Evolutionary conservation across 148 eudicot species (phyloP).

Genomic region (Chenopodium berlandieri): DNA sequence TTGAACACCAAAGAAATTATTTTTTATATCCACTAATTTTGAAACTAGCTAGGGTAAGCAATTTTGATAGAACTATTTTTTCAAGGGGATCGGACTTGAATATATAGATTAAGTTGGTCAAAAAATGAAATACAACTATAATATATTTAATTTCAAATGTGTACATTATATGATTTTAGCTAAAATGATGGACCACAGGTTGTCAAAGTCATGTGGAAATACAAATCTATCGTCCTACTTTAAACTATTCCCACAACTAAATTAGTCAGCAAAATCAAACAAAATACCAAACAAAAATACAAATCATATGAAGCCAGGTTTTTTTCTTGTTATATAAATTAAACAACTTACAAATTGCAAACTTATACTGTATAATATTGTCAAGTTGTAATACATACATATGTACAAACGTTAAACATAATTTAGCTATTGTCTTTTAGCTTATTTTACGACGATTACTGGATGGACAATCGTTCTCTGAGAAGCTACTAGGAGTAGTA

Average conservation of each 20-base stretch:
- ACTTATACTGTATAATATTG: neutral
- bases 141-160: neutral
- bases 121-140: neutral
- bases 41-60: too few relatives aligned
- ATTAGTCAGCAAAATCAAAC: neutral
- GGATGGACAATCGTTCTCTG: neutral
- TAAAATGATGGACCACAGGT: slow-evolving; percentile 7
- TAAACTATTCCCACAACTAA: neutral
- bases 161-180: neutral
- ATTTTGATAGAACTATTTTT: neutral
- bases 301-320: slow-evolving; percentile 5
- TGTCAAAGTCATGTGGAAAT: slow-evolving; percentile 6
- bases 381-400: slow-evolving; percentile 12
- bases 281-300: neutral
- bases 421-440: neutral
- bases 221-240: neutral
- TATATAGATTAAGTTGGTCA: neutral
- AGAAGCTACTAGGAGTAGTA: neutral
- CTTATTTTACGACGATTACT: neutral
- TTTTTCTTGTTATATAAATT: neutral
- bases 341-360: neutral
- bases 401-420: too few relatives aligned
- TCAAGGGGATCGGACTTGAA: neutral
- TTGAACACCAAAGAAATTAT: neutral
- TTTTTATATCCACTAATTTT: neutral